Evolutionary conservation across 441 rosid genomes (phyloP).

Genomic region (Bruguiera hainesii): DNA sequence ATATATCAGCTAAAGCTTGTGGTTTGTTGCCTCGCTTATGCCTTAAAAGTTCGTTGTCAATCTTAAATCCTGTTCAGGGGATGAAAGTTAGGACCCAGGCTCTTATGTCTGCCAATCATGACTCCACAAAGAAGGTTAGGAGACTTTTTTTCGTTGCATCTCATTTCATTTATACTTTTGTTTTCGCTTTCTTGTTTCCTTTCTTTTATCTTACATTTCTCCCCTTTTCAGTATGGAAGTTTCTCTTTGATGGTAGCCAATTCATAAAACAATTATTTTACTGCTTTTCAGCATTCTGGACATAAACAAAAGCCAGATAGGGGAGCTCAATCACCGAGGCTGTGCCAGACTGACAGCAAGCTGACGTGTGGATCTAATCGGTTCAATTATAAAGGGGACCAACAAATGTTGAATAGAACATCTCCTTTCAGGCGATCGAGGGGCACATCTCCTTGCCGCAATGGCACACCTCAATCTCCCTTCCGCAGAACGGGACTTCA

Average conservation of each 20-base stretch:
- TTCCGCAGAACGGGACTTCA: constrained; percentile 47
- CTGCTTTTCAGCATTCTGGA: constrained; percentile 41
- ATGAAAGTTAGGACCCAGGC: constrained; percentile 45
- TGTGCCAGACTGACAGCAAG: constrained; percentile 33
- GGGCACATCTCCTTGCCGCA: constrained; percentile 49
- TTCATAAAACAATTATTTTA: constrained; percentile 7
- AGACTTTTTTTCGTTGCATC: background rate
- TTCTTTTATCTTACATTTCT: background rate
- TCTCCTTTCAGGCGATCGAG: constrained; percentile 57
- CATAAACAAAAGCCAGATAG: constrained; percentile 40
- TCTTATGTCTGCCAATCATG: constrained; percentile 26
- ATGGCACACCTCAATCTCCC: constrained; percentile 48
- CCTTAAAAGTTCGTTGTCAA: constrained; percentile 54
- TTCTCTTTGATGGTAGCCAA: background rate
- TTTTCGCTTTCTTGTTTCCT: no score
- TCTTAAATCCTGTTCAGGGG: constrained; percentile 60
- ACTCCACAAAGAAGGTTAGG: constrained; percentile 48
- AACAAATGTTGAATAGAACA: constrained; percentile 33
- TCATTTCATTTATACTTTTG: no score
- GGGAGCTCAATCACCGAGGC: constrained; percentile 40
- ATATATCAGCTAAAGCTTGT: constrained; percentile 59
- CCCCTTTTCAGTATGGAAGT: constrained; percentile 2
- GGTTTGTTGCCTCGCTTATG: constrained; percentile 73
- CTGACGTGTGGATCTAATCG: constrained; percentile 39
- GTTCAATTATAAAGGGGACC: constrained; percentile 38